phyloP scores from a whole-genome alignment of 495 filamentous ascomycete species.

The Baudoinia panamericana region DNA sequence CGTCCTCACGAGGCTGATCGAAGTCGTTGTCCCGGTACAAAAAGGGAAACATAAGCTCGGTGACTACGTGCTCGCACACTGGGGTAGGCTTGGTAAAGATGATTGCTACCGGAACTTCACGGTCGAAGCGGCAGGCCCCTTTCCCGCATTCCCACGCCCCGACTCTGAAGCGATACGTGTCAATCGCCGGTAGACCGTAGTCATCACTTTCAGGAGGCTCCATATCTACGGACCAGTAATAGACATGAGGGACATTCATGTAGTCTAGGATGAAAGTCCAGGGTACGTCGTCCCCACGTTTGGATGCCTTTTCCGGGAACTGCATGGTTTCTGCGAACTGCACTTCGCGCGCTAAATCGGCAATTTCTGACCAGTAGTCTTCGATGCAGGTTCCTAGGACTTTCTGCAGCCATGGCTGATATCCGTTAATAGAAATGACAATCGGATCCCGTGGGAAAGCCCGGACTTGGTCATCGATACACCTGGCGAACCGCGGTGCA shows the following conservation, averaged over 20 bases:
- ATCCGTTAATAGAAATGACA: slow-evolving; percentile 19
- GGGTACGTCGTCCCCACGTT: slow-evolving; percentile 10
- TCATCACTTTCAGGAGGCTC: slow-evolving; percentile 13
- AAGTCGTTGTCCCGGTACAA: slow-evolving; percentile 16
- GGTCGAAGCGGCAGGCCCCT: slow-evolving; percentile 15
- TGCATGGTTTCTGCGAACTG: slow-evolving; percentile 19
- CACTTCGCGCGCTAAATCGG: slow-evolving; percentile 19
- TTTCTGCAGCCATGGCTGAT: slow-evolving; percentile 18
- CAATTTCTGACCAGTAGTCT: slow-evolving; percentile 15
- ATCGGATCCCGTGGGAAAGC: slow-evolving; percentile 9
- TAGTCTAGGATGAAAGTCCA: slow-evolving; percentile 23
- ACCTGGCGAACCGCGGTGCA: slow-evolving; percentile 17
- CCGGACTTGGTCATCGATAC: slow-evolving; percentile 16
- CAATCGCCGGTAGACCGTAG: slow-evolving; percentile 11
- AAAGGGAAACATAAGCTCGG: slow-evolving; percentile 15
- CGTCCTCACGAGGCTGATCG: slow-evolving; percentile 12
- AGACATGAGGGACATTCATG: slow-evolving; percentile 23
- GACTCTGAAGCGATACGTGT: slow-evolving; percentile 19
- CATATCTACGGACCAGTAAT: slow-evolving; percentile 20
- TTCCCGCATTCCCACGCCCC: slow-evolving; percentile 17
- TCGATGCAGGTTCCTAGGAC: slow-evolving; percentile 18
- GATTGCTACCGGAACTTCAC: slow-evolving; percentile 16
- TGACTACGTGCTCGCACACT: slow-evolving; percentile 19
- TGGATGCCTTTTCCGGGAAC: slow-evolving; percentile 17
- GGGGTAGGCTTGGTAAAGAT: slow-evolving; percentile 19